A percentile compares a stretch with the other conserved stretches of the same genome.
These are phyloP conservation scores for Calonectria pseudoturangicola DNA, from an alignment of 2,329 filamentous ascomycete species.

Conservation along the genomic window DNA sequence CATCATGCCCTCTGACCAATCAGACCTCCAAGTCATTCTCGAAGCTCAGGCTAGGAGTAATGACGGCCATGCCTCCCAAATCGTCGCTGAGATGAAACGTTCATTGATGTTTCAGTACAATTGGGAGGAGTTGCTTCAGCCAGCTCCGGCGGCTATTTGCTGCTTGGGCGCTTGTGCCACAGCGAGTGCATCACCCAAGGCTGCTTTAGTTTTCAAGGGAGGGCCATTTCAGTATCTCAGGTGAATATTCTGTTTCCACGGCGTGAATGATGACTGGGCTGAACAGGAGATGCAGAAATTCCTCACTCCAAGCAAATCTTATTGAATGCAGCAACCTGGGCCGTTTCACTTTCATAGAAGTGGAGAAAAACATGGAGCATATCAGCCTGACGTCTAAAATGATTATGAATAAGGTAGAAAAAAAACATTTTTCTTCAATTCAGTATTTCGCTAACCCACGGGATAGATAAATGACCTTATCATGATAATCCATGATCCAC, in stretches of 20 bases:
- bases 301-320: neutral
- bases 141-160: neutral
- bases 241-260: neutral
- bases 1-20: neutral
- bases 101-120: conserved; percentile 11
- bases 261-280: neutral
- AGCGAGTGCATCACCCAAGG: neutral
- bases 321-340: neutral
- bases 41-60: neutral
- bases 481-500: neutral
- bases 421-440: neutral
- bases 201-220: neutral
- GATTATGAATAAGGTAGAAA: neutral
- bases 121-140: conserved; percentile 4
- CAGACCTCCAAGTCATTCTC: neutral
- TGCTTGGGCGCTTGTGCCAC: neutral
- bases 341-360: neutral
- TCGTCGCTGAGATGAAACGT: neutral
- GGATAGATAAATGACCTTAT: neutral
- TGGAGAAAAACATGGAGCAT: neutral
- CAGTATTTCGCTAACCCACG: neutral
- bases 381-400: neutral
- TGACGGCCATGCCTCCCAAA: neutral
- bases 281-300: neutral
- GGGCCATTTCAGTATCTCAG: neutral